Evolutionary conservation across 805 yeast species (phyloP), one percentile per base, ranked within the genome.

Genomic region (Saccharomycopsis javanensis): DNA sequence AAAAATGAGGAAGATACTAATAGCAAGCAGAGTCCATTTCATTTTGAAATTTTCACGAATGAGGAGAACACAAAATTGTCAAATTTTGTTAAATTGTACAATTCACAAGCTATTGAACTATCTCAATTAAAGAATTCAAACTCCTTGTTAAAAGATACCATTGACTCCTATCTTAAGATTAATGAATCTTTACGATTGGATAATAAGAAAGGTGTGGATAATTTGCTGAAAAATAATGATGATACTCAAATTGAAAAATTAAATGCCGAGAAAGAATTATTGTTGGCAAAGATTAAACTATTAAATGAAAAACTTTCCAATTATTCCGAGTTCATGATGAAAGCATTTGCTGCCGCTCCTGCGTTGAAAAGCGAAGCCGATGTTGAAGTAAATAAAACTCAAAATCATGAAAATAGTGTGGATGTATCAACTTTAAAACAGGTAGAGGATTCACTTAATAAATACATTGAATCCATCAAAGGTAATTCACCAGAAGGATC

Each of bases 231-330:
- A 13, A 16, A 23, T 27, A 77, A 82, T 56, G 65, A 79, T 5
- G 79, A 80, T 53, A 76, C 78, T 55, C 83, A 82, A 57, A 75
- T 75, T 54, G 64, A 71, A 2, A 69, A 85, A 48, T 77, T 83
- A n/a, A 64, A 71, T 25, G 80, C 79, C 60, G 91, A 86, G 64
- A 42, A 51, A 76, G 82, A 75, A 55, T 75, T 82, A 57, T 69
- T 86, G 55, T 72, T 86, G 58, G 74, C 73, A 45, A 84, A 82
- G 67, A 66, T 85, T 54, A 77, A 81, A 55, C 75, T 48, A 50
- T 37, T 55, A 23, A 53, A 50, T 18, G 57, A 55, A 23, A 50
- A 20, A 23, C 30, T 37, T 23, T 11, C 25, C 16, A 75, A 42
- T 20, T 42, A 42, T 15, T 42, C 48, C 5, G n/a, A 42, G 18